Percentiles rank a stretch among this genome's conserved stretches.
Conservation (phyloP, 1,284 basidiomycete species). For the Marasmius fiardii region DNA sequence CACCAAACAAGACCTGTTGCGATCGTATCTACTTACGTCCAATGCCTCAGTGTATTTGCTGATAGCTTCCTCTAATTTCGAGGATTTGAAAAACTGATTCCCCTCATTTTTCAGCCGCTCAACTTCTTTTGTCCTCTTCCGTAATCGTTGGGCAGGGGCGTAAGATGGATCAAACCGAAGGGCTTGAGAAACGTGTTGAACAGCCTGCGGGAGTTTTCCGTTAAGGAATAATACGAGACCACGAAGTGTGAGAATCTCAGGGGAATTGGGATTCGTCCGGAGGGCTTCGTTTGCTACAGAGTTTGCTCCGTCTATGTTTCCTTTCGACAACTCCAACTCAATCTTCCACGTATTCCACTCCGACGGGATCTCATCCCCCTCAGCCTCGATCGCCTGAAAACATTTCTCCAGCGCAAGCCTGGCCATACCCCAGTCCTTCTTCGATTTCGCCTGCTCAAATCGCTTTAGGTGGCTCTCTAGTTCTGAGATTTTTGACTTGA, state of each 20-base stretch:
- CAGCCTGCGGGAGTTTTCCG: slow-evolving; percentile 68
- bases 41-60: slow-evolving; percentile 69
- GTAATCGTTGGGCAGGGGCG: slow-evolving; percentile 62
- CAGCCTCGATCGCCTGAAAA: slow-evolving; percentile 65
- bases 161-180: slow-evolving; percentile 81
- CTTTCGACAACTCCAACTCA: slow-evolving; percentile 70
- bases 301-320: slow-evolving; percentile 68
- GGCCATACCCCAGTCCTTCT: slow-evolving; percentile 68
- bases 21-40: slow-evolving; percentile 37
- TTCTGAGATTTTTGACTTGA: slow-evolving; percentile 57
- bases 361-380: slow-evolving; percentile 67
- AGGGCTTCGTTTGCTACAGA: slow-evolving; percentile 76
- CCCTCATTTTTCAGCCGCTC: slow-evolving; percentile 85
- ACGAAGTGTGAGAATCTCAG: slow-evolving; percentile 79
- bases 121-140: slow-evolving; percentile 76
- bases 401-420: slow-evolving; percentile 72
- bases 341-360: slow-evolving; percentile 81
- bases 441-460: slow-evolving; percentile 53
- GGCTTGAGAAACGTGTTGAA: slow-evolving; percentile 72
- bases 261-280: slow-evolving; percentile 67
- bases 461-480: slow-evolving; percentile 65
- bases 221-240: slow-evolving; percentile 78
- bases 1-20: not conserved
- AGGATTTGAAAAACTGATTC: slow-evolving; percentile 72
- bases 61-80: slow-evolving; percentile 60